Evolutionary conservation across 805 yeast species (phyloP), one percentile per base, ranked within the genome.

Genomic region (Zygosaccharomyces bisporus): DNA sequence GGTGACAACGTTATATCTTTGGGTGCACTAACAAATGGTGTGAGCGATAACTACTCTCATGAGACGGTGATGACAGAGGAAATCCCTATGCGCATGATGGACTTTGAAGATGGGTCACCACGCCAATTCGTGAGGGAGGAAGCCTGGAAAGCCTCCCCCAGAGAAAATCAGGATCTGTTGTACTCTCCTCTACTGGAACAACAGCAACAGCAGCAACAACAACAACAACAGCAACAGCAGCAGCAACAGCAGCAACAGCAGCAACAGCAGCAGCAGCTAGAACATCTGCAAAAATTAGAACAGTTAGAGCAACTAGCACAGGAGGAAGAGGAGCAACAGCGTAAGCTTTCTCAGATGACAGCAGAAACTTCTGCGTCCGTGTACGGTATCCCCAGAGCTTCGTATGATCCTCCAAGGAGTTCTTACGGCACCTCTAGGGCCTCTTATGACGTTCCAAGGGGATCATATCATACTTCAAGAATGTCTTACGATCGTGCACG

Each of bases 31-130:
- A 38, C 51, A 4, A 41, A 41, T 31, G 34, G 49, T 4, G 41
- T 40, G 12, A 47, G 48, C 7, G 45, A 47, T 10, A 51, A 46
- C 41, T 45, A 48, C 9, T 61, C 66, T 16, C 60, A 52, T 33
- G 63, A 60, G 19, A 60, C 58, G 14, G 51, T 69, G 12, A 51
- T 54, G 29, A 69, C 73, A 1, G 73, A 70, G 45, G 74, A 70
- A 47, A 70, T 70, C 25, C 66, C 67, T 12, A 60, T 68, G 66
- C 56, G 56, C 5, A 45, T 63, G 5, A 45, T 61, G 43, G 52
- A 49, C 7, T 44, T 53, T 14, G 50, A 46, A 19, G 46, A 54
- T 32, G 68, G 68, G 14, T 56, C 64, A 1, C 67, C 65, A 42
- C 57, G 61, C 43, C 52, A 48, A 19, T 50, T 52, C 4, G 44